Base-by-base conservation (phyloP, 345 rosid species). In the Salix purpurea region DNA sequence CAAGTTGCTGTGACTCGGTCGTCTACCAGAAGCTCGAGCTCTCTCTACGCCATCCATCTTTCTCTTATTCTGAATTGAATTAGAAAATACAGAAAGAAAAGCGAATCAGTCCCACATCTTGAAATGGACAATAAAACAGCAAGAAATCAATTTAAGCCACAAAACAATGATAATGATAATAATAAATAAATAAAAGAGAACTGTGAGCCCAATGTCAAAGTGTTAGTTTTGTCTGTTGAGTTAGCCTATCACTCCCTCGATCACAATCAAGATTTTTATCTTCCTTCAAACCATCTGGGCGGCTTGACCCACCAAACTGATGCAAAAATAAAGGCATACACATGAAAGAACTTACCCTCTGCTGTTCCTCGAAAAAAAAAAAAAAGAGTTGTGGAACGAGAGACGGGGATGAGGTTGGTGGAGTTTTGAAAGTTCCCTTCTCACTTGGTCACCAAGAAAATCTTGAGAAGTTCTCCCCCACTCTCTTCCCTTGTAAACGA, bases 1-100 rank as follows among this genome's bases (percentile, higher is more conserved):
- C 13, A 72, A 32, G 42, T 11, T 46, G 71, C 15, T 13, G 32
- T 24, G 74, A 48, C 75, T 64, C 11, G n/a, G n/a, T 77, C 79
- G 67, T 80, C 87, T 76, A 60, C 80, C 72, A 0, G 85, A 73
- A 30, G 75, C 84, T 70, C 81, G 76, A 39, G 42, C 70, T 60
- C 67, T 84, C 61, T 86, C 88, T 15, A 77, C 13, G 2, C 82
- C 83, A 0, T 83, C 89, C 91, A 84, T 86, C 24, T 71, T 61
- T 36, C 61, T 23, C 7, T n/a, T 77, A 14, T 42, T 58, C n/a
- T 10, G 65, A 15, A 28, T 21, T 37, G 8, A 36, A 36, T 76
- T 54, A 50, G 39, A 34, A 37, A 40, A 40, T 5, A 34, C 6
- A 34, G 10, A 70, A 18, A 26, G 11, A 54, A 58, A n/a, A 58